These are phyloP conservation scores for Alternaria alternata DNA, from an alignment of 2,329 filamentous ascomycete genomes.

Conservation along the genomic window DNA sequence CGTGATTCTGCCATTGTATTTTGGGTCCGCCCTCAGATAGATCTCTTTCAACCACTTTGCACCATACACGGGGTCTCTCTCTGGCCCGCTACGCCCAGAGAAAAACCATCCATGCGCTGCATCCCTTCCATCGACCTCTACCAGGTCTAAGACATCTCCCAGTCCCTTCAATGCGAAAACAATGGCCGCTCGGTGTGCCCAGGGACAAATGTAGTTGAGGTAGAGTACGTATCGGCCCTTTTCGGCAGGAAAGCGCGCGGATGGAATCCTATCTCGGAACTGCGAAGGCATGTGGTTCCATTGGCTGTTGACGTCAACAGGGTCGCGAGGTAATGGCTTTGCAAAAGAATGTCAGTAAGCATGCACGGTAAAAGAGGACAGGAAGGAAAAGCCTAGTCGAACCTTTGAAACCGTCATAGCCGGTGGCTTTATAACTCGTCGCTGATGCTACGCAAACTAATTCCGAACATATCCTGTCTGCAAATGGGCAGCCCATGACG, in stretches of 20 bases:
- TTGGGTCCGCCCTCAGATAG: conserved; percentile 73
- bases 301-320: conserved; percentile 55
- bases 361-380: neutral
- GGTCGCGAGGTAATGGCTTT: conserved; percentile 8
- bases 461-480: conserved; percentile 9
- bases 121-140: conserved; percentile 52
- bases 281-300: conserved; percentile 63
- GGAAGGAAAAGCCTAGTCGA: neutral
- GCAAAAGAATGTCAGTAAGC: neutral
- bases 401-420: neutral
- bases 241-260: conserved; percentile 65
- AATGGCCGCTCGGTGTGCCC: conserved; percentile 64
- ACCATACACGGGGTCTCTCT: conserved; percentile 41
- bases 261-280: conserved; percentile 66
- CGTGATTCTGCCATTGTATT: conserved; percentile 68
- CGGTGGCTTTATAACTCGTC: conserved; percentile 3
- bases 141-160: conserved; percentile 58
- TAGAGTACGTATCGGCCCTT: conserved; percentile 69
- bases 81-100: conserved; percentile 36
- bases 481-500: conserved; percentile 8
- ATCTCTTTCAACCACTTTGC: conserved; percentile 63
- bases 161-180: conserved; percentile 61
- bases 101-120: conserved; percentile 45
- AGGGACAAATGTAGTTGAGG: conserved; percentile 68
- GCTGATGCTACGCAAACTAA: neutral